Evolutionary conservation across 441 rosid genomes (phyloP).

Genomic region (Lepidium campestre): DNA sequence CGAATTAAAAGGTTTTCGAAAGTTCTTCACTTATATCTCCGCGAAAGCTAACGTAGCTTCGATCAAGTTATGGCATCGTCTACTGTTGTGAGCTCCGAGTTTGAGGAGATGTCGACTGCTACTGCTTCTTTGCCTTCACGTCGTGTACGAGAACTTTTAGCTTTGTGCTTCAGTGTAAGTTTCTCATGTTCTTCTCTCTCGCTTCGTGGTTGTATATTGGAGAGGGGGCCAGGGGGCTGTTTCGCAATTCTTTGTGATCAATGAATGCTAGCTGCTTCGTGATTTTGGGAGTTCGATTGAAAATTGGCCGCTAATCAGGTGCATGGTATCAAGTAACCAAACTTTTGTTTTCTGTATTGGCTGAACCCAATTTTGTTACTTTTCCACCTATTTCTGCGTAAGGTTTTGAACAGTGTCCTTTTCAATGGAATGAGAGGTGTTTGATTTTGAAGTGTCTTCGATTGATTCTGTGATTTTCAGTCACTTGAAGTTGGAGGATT

Average conservation of each 20-base stretch:
- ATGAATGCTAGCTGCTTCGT: not conserved
- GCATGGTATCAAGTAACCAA: not conserved
- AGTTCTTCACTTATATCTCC: not conserved
- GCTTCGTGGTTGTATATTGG: not conserved
- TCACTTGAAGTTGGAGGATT: slow-evolving; percentile 41
- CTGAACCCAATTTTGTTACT: not conserved
- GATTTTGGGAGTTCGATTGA: not conserved
- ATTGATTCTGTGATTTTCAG: slow-evolving; percentile 26
- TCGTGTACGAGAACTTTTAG: slow-evolving; percentile 41
- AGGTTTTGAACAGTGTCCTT: not conserved
- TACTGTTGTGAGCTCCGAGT: slow-evolving; percentile 14
- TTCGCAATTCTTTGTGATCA: not conserved
- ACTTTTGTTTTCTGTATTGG: not conserved
- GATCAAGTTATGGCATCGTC: slow-evolving; percentile 22
- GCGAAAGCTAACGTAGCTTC: not conserved
- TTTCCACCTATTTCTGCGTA: not conserved
- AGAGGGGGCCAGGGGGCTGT: not conserved
- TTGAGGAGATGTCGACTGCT: slow-evolving; percentile 23
- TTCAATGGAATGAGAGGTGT: not conserved
- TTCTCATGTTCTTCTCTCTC: not conserved
- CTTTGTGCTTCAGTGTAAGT: slow-evolving; percentile 44
- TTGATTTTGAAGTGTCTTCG: not conserved
- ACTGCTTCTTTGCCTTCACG: slow-evolving; percentile 20
- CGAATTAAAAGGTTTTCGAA: not conserved
- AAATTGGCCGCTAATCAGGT: not conserved